Conservation (phyloP, 805 yeast genomes). For the Nematodospora valgi region DNA sequence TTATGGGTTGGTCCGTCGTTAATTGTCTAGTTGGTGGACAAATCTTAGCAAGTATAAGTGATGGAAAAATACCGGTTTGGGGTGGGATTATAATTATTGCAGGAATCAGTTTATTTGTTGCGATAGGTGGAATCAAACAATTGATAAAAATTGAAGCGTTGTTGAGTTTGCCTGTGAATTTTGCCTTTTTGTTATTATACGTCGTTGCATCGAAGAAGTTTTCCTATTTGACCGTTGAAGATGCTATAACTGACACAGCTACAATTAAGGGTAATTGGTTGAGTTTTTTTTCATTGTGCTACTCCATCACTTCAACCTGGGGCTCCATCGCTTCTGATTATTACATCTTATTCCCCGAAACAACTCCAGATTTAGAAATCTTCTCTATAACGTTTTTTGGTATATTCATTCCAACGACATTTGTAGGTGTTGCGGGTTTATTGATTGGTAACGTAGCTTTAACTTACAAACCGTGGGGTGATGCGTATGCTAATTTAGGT, state of each 20-base stretch:
- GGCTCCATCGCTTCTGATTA: slow-evolving; percentile 85
- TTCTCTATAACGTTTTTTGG: slow-evolving; percentile 64
- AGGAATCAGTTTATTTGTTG: slow-evolving; percentile 57
- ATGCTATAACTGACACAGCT: slow-evolving; percentile 23
- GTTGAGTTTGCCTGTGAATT: slow-evolving; percentile 65
- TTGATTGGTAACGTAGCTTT: slow-evolving; percentile 67
- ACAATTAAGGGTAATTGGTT: slow-evolving; percentile 67
- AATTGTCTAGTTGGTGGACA: slow-evolving; percentile 88
- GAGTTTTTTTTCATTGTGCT: slow-evolving; percentile 67
- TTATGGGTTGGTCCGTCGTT: slow-evolving; percentile 93
- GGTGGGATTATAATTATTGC: slow-evolving; percentile 75
- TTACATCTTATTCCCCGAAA: slow-evolving; percentile 75
- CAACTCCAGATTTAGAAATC: slow-evolving; percentile 51
- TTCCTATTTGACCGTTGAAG: slow-evolving; percentile 23
- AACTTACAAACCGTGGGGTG: slow-evolving; percentile 53
- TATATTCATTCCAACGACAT: slow-evolving; percentile 65
- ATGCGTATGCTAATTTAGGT: slow-evolving; percentile 54
- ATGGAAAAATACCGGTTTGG: slow-evolving; percentile 63
- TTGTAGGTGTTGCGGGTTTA: slow-evolving; percentile 73
- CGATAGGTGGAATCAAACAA: slow-evolving; percentile 76
- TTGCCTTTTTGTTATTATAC: slow-evolving; percentile 66
- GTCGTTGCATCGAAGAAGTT: slow-evolving; percentile 53
- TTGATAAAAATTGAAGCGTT: slow-evolving; percentile 64
- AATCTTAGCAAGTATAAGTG: slow-evolving; percentile 62
- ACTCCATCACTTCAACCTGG: slow-evolving; percentile 86